Percentiles rank a stretch among this genome's conserved stretches.
These are phyloP conservation scores for Microcera coccophila DNA, from an alignment of 2,329 filamentous ascomycete genomes.

Conservation along the genomic window DNA sequence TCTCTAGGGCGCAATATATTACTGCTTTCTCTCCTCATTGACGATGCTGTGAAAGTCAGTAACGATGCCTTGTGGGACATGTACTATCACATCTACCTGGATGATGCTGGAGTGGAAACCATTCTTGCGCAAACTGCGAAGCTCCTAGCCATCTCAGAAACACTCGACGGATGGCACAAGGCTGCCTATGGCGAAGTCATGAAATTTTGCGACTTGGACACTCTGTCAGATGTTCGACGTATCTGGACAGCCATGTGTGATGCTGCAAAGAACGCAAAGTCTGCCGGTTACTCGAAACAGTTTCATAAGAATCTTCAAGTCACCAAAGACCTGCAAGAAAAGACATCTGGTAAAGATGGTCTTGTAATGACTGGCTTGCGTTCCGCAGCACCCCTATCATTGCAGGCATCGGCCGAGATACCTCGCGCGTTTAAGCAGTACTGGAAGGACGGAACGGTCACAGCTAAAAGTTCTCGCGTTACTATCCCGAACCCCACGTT, in stretches of 20 bases:
- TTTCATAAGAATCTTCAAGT: conserved; percentile 17
- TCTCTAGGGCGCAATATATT: conserved; percentile 51
- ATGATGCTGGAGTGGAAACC: conserved; percentile 31
- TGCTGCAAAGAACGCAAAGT: conserved; percentile 14
- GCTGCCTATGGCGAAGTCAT: conserved; percentile 43
- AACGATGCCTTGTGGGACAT: conserved; percentile 45
- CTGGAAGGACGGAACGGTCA: conserved; percentile 35
- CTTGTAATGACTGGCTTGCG: conserved; percentile 29
- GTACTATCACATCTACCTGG: conserved; percentile 52
- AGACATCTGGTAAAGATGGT: conserved; percentile 17
- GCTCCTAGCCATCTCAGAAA: conserved; percentile 37
- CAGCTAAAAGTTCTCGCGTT: conserved; percentile 8
- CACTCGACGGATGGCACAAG: conserved; percentile 42
- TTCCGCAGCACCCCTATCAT: conserved; percentile 37
- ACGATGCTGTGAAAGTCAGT: conserved; percentile 29
- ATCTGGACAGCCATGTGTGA: conserved; percentile 35
- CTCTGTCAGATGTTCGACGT: conserved; percentile 38
- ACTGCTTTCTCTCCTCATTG: conserved; percentile 48
- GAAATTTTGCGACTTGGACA: conserved; percentile 46
- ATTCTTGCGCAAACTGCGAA: conserved; percentile 43
- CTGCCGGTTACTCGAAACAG: conserved; percentile 5
- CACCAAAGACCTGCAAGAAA: conserved; percentile 14
- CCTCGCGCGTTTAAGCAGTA: conserved; percentile 26
- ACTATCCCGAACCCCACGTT: conserved; percentile 45
- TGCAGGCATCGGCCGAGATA: conserved; percentile 23